These are phyloP conservation scores for Cercospora nicotianae DNA, from an alignment of 2,329 filamentous ascomycete genomes.

Conservation along the genomic window DNA sequence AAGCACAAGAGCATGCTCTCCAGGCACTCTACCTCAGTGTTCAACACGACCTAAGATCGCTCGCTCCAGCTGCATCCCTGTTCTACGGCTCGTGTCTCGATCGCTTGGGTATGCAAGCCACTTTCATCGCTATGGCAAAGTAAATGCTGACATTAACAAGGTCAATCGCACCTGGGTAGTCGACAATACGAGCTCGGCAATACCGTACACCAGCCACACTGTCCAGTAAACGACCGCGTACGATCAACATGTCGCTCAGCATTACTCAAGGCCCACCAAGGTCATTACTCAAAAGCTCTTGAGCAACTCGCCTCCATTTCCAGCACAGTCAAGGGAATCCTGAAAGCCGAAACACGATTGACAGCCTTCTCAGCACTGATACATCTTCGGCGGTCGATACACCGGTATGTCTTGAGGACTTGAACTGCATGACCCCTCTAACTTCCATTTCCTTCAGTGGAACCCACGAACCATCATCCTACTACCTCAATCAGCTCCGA, in stretches of 20 bases:
- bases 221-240: slow-evolving; percentile 74
- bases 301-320: slow-evolving; percentile 61
- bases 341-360: slow-evolving; percentile 77
- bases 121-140: neutral
- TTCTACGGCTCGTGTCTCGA: slow-evolving; percentile 73
- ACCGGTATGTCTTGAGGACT: slow-evolving; percentile 42
- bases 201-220: slow-evolving; percentile 65
- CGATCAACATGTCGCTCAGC: slow-evolving; percentile 72
- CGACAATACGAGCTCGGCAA: slow-evolving; percentile 72
- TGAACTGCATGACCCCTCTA: neutral
- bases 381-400: slow-evolving; percentile 63
- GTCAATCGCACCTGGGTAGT: slow-evolving; percentile 58
- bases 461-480: slow-evolving; percentile 57
- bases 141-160: slow-evolving; percentile 35
- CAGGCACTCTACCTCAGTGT: slow-evolving; percentile 79
- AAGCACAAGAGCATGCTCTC: slow-evolving; percentile 74
- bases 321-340: slow-evolving; percentile 63
- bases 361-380: slow-evolving; percentile 66
- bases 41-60: slow-evolving; percentile 70
- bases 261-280: slow-evolving; percentile 63
- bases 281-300: slow-evolving; percentile 69
- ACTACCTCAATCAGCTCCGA: slow-evolving; percentile 59
- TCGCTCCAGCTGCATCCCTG: slow-evolving; percentile 72
- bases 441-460: slow-evolving; percentile 43
- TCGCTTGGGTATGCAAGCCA: slow-evolving; percentile 61